A percentile compares a stretch with the other conserved stretches of the same genome.
Evolutionary conservation across 306 rosid genomes (phyloP).

Genomic region (Cucurbita argyrosperma): DNA sequence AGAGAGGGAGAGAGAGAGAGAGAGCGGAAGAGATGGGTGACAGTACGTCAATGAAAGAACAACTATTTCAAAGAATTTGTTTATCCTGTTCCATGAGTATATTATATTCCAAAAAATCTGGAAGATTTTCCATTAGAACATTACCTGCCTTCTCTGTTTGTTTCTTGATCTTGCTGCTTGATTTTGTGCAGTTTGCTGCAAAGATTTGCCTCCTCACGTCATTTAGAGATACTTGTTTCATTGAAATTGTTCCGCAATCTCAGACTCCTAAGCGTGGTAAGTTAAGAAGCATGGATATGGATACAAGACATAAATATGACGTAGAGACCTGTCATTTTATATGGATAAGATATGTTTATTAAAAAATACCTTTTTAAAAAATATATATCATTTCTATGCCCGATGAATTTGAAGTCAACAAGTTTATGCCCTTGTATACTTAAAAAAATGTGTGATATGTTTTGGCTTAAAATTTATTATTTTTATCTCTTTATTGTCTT

Average conservation of each 20-base stretch:
- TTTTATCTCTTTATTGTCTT: not conserved
- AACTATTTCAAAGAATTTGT: not conserved
- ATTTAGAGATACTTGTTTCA: slow-evolving; percentile 76
- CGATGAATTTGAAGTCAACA: not conserved
- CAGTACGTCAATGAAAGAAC: not conserved
- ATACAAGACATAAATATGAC: not conserved
- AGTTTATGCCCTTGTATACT: not conserved
- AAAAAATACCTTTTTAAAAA: not conserved
- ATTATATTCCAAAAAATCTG: not conserved
- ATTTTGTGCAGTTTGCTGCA: slow-evolving; percentile 51
- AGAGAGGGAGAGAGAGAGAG: not conserved
- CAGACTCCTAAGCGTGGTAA: slow-evolving; percentile 50
- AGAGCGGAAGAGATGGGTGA: not conserved
- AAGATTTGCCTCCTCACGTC: slow-evolving; percentile 86
- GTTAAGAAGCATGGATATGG: not conserved
- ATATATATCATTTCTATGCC: not conserved
- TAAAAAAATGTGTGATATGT: not conserved
- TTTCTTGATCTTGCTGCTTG: slow-evolving; percentile 9
- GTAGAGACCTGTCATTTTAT: not conserved
- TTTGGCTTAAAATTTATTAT: not conserved
- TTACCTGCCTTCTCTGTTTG: not conserved
- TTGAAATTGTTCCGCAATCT: slow-evolving; percentile 54
- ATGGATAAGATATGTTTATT: not conserved
- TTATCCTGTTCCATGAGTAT: not conserved
- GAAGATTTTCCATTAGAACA: not conserved